Percentiles rank a stretch among this genome's conserved stretches.
Conservation (phyloP, 2,329 filamentous ascomycete genomes). For the Emydomyces testavorans region DNA sequence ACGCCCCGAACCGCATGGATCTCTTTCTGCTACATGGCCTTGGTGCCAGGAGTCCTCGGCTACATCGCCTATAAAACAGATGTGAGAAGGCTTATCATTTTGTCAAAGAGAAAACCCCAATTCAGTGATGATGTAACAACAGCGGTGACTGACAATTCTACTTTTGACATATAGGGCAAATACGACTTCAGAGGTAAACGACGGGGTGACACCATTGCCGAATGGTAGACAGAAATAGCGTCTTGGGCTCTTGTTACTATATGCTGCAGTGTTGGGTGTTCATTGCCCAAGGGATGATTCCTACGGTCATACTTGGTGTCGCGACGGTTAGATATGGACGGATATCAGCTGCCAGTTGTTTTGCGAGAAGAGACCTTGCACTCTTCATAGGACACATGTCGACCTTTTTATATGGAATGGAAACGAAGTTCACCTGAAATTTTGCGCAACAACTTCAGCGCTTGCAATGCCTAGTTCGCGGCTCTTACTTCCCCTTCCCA, state of each 20-base stretch:
- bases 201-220: conserved; percentile 69
- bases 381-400: too few species aligned
- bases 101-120: not conserved
- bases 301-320: too few species aligned
- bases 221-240: conserved; percentile 46
- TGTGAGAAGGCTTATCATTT: conserved; percentile 47
- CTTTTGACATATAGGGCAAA: conserved; percentile 55
- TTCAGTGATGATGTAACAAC: not conserved
- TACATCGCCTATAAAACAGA: conserved; percentile 70
- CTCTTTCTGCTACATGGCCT: conserved; percentile 62
- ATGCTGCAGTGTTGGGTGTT: too few species aligned
- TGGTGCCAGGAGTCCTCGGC: conserved; percentile 60
- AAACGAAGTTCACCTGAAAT: too few species aligned
- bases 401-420: too few species aligned
- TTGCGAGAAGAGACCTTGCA: too few species aligned
- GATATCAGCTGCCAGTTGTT: too few species aligned
- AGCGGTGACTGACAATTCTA: conserved; percentile 1
- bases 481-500: too few species aligned
- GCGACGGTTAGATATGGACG: too few species aligned
- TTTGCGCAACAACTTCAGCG: too few species aligned
- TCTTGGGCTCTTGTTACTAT: not conserved
- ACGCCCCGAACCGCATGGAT: conserved; percentile 70
- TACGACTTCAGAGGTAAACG: conserved; percentile 78
- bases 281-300: too few species aligned
- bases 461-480: too few species aligned